These are phyloP conservation scores for Escovopsis sp. DNA, from an alignment of 2,329 filamentous ascomycete species.

Conservation along the genomic window DNA sequence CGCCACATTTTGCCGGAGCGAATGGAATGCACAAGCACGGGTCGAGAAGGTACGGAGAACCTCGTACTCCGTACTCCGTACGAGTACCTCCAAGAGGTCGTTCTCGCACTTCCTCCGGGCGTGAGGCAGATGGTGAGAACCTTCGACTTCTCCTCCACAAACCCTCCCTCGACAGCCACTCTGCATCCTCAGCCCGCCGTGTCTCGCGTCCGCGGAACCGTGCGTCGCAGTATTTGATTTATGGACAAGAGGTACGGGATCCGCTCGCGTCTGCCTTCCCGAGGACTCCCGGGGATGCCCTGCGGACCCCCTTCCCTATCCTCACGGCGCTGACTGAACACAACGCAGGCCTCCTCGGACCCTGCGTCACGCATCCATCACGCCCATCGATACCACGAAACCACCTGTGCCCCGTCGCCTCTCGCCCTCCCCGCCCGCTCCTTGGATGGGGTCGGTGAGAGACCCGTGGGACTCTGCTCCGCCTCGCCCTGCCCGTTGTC, in stretches of 20 bases:
- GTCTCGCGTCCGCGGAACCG: background rate
- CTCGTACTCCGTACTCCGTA: slow-evolving; percentile 9
- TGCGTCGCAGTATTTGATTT: background rate
- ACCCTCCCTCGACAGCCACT: slow-evolving; percentile 4
- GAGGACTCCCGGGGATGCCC: background rate
- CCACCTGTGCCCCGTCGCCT: background rate
- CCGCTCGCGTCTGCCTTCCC: background rate
- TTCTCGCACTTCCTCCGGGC: too few species aligned
- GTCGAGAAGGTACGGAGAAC: too few species aligned
- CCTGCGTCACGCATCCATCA: too few species aligned
- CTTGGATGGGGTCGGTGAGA: slow-evolving; percentile 9
- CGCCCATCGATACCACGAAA: background rate
- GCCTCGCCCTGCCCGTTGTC: slow-evolving; percentile 9
- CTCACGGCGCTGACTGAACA: background rate
- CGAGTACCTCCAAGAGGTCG: too few species aligned
- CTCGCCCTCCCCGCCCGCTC: slow-evolving; percentile 1
- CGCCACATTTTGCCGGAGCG: too few species aligned
- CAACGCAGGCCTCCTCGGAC: background rate
- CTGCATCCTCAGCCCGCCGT: slow-evolving; percentile 3
- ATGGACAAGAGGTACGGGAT: too few species aligned
- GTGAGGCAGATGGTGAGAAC: slow-evolving; percentile 4
- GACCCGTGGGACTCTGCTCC: slow-evolving; percentile 6
- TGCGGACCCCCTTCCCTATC: background rate
- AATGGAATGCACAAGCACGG: too few species aligned
- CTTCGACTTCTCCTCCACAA: slow-evolving; percentile 6